Evolutionary conservation across 2,329 filamentous ascomycete genomes (phyloP).

Genomic region (Cordyceps tenuipes): DNA sequence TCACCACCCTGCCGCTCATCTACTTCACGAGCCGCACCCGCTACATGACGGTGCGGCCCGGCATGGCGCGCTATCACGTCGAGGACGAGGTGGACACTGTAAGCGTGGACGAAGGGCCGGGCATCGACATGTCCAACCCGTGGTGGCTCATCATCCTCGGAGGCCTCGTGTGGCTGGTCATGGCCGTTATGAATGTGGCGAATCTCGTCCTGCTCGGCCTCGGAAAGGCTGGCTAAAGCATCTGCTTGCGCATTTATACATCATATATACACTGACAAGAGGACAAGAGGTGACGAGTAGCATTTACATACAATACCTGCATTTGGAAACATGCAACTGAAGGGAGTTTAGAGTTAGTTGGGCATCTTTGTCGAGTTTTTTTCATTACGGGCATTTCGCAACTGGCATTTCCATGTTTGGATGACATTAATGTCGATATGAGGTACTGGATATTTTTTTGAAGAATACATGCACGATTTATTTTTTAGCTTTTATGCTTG

Average conservation of each 20-base stretch:
- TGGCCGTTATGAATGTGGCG: slow-evolving; percentile 72
- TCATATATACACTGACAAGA: not conserved
- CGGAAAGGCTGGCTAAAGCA: slow-evolving; percentile 13
- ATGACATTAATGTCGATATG: not conserved
- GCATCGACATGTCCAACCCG: slow-evolving; percentile 59
- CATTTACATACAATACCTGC: no score
- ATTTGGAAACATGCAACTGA: not conserved
- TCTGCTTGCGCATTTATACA: not conserved
- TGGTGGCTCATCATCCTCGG: slow-evolving; percentile 52
- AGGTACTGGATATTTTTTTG: no score
- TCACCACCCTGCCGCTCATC: slow-evolving; percentile 73
- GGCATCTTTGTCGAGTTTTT: no score
- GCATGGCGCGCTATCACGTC: slow-evolving; percentile 27
- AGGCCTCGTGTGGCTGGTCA: slow-evolving; percentile 61
- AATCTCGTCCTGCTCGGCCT: slow-evolving; percentile 56
- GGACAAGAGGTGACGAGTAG: no score
- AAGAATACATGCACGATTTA: no score
- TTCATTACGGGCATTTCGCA: no score
- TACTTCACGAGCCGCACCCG: slow-evolving; percentile 74
- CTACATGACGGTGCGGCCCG: slow-evolving; percentile 65
- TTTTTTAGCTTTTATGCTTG: no score
- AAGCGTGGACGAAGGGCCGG: not conserved
- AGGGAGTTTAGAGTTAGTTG: not conserved
- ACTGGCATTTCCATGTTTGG: not conserved
- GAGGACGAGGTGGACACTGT: slow-evolving; percentile 16